Base-by-base conservation (phyloP, 192 early-diverging fungal genomes). In the Entrophospora sp. region DNA sequence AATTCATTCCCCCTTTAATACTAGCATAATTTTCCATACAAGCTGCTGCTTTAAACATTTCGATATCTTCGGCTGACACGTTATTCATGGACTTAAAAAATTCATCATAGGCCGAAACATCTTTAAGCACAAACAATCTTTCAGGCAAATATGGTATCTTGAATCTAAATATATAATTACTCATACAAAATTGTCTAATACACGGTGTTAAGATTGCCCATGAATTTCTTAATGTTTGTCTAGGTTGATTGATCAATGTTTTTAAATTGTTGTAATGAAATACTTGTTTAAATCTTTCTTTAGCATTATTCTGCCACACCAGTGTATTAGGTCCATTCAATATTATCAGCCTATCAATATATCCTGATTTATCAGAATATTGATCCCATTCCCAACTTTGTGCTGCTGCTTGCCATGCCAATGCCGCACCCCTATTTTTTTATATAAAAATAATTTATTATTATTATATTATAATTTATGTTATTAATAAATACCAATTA, bases 301-400 rank as follows among this genome's bases (percentile, higher is more conserved):
- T 3, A 31, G 30, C 3, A 53, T 53, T 53, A 13, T 32, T 14
- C 24, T 28, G 2, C 20, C 24, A n/a, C 30, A 53, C 20, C 0
- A 2, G 24, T 27, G 16, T 32, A 31, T 53, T 20, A 14, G 30
- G 28, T 13, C 27, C 51, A 31, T 53, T 53, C 30, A 53, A 0
- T n/a, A 53, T 53, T 13, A 53, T 31, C 6, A 53, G 20, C 30
- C 51, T 12, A 5, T 53, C 51, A 30, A 53, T 28, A 14, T 53
- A 53, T 53, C 51, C 51, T 0, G 51, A 27, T 16, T 31, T 18
- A 14, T 53, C 30, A 5, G 20, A 16, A 53, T 53, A 27, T 53
- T 53, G 51, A 31, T 53, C 51, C 51, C 51, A 53, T 31, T 53
- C 51, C 51, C 51, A 53, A 53, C 51, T 53, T 32, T 53, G 51